Base-by-base conservation (phyloP, 306 rosid genomes). In the Ochetophila trinervis region DNA sequence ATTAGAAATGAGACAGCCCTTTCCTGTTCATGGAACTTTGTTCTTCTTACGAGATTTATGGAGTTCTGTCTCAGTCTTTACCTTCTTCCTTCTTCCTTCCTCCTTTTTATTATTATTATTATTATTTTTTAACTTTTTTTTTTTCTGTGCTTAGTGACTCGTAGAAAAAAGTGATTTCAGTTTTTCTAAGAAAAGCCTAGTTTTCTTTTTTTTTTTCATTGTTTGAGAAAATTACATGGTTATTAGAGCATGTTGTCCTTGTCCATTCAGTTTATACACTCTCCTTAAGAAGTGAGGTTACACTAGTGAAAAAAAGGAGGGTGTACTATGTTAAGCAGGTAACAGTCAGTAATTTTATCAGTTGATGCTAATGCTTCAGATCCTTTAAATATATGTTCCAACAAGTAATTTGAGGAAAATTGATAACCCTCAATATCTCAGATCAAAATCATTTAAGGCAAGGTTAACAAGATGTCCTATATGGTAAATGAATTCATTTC, bases 11-110 rank as follows among this genome's bases (percentile, higher is more conserved):
- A 16, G 37, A 56, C 18, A 24, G 6, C 24, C 11, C 2, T 56
- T 56, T 56, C 37, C n/a, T 22, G 60, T 56, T 54, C 1, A 13
- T 56, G 60, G 60, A 27, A 56, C 17, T 23, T 56, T 56, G 35
- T 54, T 54, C 59, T 54, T 19, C 54, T 16, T 53, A 30, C 4
- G 18, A 54, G 22, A 23, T 22, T 54, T 20, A 16, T 54, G 12
- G 59, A 54, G 59, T 10, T 22, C 22, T 54, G 22, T 12, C 32
- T 27, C 32, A 27, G 32, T 27, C 32, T 27, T 27, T 27, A 27
- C 32, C 4, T 2, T 27, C 32, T 27, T 27, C 32, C 32, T 27
- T 27, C n/a, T n/a, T n/a, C n/a, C n/a, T n/a, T 2, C 32, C 32
- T 1, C 32, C 4, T 27, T 27, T 27, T 27, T 27, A n/a, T n/a